These are phyloP conservation scores for Xylariaceae sp. DNA, from an alignment of 2,329 filamentous ascomycete species.

Conservation along the genomic window DNA sequence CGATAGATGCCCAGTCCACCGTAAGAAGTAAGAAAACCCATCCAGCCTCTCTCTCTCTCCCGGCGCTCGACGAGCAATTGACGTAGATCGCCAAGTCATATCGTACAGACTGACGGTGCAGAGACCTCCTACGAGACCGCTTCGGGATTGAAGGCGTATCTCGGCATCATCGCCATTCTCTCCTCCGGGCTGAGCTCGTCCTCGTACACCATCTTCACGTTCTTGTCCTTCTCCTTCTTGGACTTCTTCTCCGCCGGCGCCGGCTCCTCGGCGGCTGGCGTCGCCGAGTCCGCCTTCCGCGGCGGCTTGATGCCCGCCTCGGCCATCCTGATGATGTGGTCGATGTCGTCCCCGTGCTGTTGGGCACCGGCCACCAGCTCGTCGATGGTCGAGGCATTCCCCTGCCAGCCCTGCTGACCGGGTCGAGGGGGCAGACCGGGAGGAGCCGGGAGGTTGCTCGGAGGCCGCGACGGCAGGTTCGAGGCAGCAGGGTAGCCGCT, in stretches of 20 bases:
- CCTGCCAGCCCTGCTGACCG: constrained; percentile 25
- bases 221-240: constrained; percentile 62
- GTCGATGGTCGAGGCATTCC: constrained; percentile 36
- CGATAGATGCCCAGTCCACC: too few species aligned
- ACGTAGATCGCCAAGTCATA: too few species aligned
- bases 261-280: constrained; percentile 31
- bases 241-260: constrained; percentile 51
- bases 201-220: constrained; percentile 69
- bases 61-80: too few species aligned
- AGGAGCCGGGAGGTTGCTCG: constrained; percentile 30
- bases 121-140: constrained; percentile 12
- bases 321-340: constrained; percentile 57
- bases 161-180: constrained; percentile 71
- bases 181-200: constrained; percentile 82
- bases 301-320: constrained; percentile 51
- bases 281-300: constrained; percentile 27
- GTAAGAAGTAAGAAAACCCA: too few species aligned
- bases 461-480: constrained; percentile 39
- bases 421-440: constrained; percentile 39
- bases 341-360: constrained; percentile 52
- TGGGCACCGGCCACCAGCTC: constrained; percentile 38
- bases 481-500: constrained; percentile 33
- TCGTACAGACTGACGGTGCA: too few species aligned
- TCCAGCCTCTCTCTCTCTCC: too few species aligned
- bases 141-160: constrained; percentile 60